Evolutionary conservation across 164 flowering plant species (phyloP).

Genomic region (Liquidambar formosana): DNA sequence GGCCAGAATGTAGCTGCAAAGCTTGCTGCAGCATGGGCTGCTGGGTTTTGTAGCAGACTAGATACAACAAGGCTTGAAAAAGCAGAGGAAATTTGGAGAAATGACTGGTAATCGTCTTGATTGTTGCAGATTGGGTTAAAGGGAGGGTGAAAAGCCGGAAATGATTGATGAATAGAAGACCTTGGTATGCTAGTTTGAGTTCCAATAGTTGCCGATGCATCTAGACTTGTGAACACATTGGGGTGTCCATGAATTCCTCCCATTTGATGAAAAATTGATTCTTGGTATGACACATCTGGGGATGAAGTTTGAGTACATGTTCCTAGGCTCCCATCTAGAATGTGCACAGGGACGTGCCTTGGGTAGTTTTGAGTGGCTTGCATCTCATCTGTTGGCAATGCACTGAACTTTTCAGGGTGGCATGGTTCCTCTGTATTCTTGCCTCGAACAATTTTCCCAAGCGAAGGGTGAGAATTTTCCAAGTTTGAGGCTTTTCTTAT

Average conservation of each 20-base stretch:
- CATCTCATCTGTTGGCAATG: constrained; percentile 31
- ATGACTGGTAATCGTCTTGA: constrained; percentile 53
- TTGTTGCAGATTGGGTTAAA: constrained; percentile 37
- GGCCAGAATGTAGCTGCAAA: constrained; percentile 80
- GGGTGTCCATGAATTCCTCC: constrained; percentile 32
- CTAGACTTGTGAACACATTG: constrained; percentile 29
- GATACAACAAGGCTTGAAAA: constrained; percentile 68
- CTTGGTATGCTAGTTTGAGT: constrained; percentile 36
- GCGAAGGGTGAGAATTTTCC: constrained; percentile 20
- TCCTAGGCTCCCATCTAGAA: constrained; percentile 50
- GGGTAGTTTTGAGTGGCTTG: constrained; percentile 53
- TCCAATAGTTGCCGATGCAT: constrained; percentile 45
- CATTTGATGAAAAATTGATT: constrained; percentile 36
- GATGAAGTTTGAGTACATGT: constrained; percentile 30
- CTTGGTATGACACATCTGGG: constrained; percentile 33
- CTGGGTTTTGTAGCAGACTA: constrained; percentile 75
- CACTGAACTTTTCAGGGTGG: constrained; percentile 20
- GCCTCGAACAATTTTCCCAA: constrained; percentile 25
- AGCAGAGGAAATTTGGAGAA: constrained; percentile 52
- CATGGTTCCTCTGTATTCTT: constrained; percentile 23
- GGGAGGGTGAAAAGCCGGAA: constrained; percentile 50
- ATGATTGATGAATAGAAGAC: constrained; percentile 43
- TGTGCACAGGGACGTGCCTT: constrained; percentile 69
- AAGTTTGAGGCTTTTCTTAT: constrained; percentile 23
- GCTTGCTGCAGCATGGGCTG: constrained; percentile 88